These are phyloP conservation scores for Cyberlindnera suaveolens DNA, from an alignment of 805 yeast species.

Conservation along the genomic window DNA sequence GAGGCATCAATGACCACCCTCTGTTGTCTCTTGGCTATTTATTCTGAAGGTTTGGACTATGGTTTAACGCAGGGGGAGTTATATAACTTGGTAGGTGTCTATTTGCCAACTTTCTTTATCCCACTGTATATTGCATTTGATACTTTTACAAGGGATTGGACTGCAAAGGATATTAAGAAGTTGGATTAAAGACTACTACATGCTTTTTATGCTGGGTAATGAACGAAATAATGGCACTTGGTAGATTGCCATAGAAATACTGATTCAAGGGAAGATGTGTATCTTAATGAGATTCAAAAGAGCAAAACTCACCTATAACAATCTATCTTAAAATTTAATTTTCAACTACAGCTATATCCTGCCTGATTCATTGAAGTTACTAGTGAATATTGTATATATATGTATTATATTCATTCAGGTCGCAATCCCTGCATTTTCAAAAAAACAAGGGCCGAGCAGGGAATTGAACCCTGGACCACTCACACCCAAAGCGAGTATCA, in stretches of 20 bases:
- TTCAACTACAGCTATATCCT: no score
- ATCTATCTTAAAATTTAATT: no score
- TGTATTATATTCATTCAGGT: background rate
- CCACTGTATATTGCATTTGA: conserved; percentile 45
- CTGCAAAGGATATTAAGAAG: background rate
- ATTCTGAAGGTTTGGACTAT: conserved; percentile 28
- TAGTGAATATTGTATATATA: no score
- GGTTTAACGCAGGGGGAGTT: conserved; percentile 29
- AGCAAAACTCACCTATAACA: no score
- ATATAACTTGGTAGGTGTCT: conserved; percentile 42
- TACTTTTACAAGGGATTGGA: conserved; percentile 17
- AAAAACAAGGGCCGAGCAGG: conserved; percentile 12
- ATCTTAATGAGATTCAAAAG: background rate
- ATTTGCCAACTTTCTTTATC: conserved; percentile 65
- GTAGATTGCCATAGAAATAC: background rate
- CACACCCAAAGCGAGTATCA: conserved; percentile 9
- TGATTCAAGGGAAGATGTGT: background rate
- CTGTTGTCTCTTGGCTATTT: conserved; percentile 57
- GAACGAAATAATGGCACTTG: background rate
- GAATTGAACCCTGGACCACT: conserved; percentile 16
- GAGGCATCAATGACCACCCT: conserved; percentile 80
- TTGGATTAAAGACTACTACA: background rate
- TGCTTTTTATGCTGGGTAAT: no score
- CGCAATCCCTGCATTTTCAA: no score
- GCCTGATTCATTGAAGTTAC: no score